Percentiles rank a stretch among this genome's conserved stretches.
Evolutionary conservation across 441 rosid genomes (phyloP).

Genomic region (Arabidopsis hybrid): DNA sequence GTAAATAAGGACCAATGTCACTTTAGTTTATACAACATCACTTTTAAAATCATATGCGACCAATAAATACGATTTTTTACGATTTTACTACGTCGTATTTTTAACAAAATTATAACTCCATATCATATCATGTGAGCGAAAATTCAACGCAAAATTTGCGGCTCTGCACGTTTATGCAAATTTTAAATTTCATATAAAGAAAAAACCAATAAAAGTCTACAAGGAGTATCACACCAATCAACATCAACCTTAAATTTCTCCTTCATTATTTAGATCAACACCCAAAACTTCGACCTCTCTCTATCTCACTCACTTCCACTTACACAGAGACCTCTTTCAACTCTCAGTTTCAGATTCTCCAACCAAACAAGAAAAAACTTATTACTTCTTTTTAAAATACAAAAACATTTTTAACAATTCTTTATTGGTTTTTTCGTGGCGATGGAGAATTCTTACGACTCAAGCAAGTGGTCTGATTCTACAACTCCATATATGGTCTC

Average conservation of each 20-base stretch:
- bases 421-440: slow-evolving; percentile 3
- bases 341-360: slow-evolving; percentile 30
- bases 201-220: slow-evolving; percentile 31
- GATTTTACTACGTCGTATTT: not conserved
- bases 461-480: slow-evolving; percentile 47
- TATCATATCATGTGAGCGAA: not conserved
- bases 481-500: slow-evolving; percentile 49
- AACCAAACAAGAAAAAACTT: not conserved
- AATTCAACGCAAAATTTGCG: slow-evolving; percentile 35
- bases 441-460: slow-evolving; percentile 43
- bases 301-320: slow-evolving; percentile 38
- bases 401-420: not conserved
- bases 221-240: slow-evolving; percentile 42
- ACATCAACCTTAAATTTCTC: slow-evolving; percentile 40
- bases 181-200: too few relatives aligned
- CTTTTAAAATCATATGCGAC: too few relatives aligned
- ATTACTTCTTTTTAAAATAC: not conserved
- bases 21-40: too few relatives aligned
- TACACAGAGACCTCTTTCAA: slow-evolving; percentile 20
- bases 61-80: too few relatives aligned
- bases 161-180: slow-evolving; percentile 25
- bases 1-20: too few relatives aligned
- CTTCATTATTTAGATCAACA: slow-evolving; percentile 41
- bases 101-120: not conserved
- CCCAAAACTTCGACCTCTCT: slow-evolving; percentile 29